These are phyloP conservation scores for Corchorus olitorius DNA, from an alignment of 345 rosid genomes.

Conservation along the genomic window DNA sequence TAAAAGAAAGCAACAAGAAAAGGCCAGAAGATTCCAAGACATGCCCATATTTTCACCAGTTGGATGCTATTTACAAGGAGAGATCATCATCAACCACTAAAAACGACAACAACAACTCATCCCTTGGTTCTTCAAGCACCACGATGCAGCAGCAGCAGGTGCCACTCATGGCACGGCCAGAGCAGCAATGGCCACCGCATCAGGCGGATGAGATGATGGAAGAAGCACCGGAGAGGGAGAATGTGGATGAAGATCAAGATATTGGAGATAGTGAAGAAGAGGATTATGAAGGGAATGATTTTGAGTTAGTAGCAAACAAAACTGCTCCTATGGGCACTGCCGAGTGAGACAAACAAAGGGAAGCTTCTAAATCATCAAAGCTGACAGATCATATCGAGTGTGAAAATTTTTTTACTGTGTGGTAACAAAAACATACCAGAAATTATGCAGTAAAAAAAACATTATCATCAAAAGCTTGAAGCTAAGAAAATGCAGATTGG, in stretches of 20 bases:
- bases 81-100: conserved; percentile 22
- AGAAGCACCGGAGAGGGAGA: conserved; percentile 29
- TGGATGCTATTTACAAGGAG: conserved; percentile 55
- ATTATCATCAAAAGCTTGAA: background rate
- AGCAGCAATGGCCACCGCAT: conserved; percentile 69
- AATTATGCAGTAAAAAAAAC: background rate
- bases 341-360: conserved; percentile 24
- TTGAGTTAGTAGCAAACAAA: conserved; percentile 61
- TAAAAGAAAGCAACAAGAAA: conserved; percentile 57
- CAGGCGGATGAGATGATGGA: conserved; percentile 29
- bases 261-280: conserved; percentile 41
- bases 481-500: background rate
- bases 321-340: conserved; percentile 35
- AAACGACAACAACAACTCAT: background rate
- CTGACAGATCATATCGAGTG: background rate
- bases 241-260: conserved; percentile 23
- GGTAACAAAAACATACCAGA: background rate
- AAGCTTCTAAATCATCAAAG: conserved; percentile 15
- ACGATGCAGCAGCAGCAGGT: conserved; percentile 16
- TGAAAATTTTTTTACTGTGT: background rate
- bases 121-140: conserved; percentile 7
- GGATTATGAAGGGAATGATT: conserved; percentile 52
- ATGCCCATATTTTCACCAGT: conserved; percentile 65
- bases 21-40: conserved; percentile 68
- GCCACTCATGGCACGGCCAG: conserved; percentile 63